phyloP scores from a whole-genome alignment of 73 alveolate species.

The Tetrahymena borealis region DNA sequence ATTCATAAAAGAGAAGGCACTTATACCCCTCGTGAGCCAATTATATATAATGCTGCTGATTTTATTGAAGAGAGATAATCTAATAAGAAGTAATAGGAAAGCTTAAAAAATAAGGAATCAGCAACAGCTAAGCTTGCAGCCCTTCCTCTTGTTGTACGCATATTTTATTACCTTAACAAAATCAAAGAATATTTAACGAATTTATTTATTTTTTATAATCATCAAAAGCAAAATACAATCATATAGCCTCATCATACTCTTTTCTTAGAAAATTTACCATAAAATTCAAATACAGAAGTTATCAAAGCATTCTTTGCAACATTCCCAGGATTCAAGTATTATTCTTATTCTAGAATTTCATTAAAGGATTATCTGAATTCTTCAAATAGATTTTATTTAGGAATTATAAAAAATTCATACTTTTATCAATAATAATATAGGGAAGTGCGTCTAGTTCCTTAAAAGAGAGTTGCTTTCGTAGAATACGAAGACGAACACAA shows the following conservation, averaged over 20 bases:
- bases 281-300: background rate
- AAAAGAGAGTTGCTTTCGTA: slow-evolving; percentile 40
- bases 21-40: background rate
- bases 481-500: slow-evolving; percentile 39
- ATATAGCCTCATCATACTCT: slow-evolving; percentile 3
- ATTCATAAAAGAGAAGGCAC: background rate
- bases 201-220: background rate
- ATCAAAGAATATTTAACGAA: background rate
- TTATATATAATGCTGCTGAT: background rate
- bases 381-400: too few relatives aligned
- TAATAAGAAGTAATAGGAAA: background rate
- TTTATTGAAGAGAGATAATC: background rate
- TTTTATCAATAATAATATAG: background rate
- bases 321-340: background rate
- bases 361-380: too few relatives aligned
- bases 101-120: background rate
- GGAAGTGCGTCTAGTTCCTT: slow-evolving; percentile 1
- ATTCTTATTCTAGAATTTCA: too few relatives aligned
- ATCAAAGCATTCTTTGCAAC: background rate
- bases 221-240: background rate
- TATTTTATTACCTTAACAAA: background rate
- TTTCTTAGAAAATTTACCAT: background rate
- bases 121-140: background rate
- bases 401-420: background rate
- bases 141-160: background rate